Evolutionary conservation across 2,329 filamentous ascomycete genomes (phyloP).

Genomic region (Aschersonia sp.): DNA sequence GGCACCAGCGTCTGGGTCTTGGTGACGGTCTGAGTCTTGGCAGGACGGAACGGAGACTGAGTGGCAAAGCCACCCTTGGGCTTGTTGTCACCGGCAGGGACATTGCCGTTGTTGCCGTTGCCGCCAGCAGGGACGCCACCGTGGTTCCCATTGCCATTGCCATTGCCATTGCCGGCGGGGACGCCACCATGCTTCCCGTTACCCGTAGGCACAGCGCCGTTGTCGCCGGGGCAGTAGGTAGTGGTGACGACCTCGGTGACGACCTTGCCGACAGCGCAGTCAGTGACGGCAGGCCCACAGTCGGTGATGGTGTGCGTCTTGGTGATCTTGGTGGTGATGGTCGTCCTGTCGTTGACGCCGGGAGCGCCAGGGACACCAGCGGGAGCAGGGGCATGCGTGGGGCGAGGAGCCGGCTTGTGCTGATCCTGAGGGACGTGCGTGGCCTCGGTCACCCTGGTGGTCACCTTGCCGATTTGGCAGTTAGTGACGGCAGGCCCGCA

Average conservation of each 20-base stretch:
- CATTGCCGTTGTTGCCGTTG: too few species aligned
- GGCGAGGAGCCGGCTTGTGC: background rate
- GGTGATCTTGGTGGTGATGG: slow-evolving; percentile 33
- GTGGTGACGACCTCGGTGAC: slow-evolving; percentile 7
- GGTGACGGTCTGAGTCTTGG: too few species aligned
- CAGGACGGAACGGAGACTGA: too few species aligned
- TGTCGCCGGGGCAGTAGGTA: slow-evolving; percentile 7
- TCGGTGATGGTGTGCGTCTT: slow-evolving; percentile 41
- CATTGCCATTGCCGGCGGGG: too few species aligned
- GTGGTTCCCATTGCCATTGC: too few species aligned
- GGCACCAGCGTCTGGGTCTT: too few species aligned
- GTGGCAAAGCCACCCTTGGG: too few species aligned
- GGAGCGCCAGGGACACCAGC: slow-evolving; percentile 6
- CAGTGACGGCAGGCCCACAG: slow-evolving; percentile 39
- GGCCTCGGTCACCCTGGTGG: background rate
- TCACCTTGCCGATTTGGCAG: slow-evolving; percentile 10
- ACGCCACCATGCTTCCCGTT: too few species aligned
- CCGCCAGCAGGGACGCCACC: too few species aligned
- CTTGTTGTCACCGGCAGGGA: too few species aligned
- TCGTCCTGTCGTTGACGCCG: slow-evolving; percentile 18
- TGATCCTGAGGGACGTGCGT: too few species aligned
- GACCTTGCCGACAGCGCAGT: slow-evolving; percentile 30
- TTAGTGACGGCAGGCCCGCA: slow-evolving; percentile 12
- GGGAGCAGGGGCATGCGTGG: background rate
- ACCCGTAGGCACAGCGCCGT: background rate